phyloP scores from a whole-genome alignment of 2,329 filamentous ascomycete species.

The Cladophialophora carrionii region DNA sequence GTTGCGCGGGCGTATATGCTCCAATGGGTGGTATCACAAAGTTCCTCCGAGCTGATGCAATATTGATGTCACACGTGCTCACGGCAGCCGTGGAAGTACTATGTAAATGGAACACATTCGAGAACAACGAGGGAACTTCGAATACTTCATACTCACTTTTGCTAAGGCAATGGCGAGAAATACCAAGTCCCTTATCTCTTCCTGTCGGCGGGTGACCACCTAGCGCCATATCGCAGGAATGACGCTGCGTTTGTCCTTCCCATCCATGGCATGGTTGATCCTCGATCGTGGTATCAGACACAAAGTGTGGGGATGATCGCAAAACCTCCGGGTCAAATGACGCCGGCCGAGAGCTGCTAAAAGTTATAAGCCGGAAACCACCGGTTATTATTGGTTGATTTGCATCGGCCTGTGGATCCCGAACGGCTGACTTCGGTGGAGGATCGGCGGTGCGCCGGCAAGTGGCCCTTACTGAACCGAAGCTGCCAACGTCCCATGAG shows the following conservation, averaged over 20 bases:
- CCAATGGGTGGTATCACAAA: neutral
- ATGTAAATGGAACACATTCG: neutral
- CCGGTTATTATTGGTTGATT: neutral
- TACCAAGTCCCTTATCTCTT: constrained; percentile 6
- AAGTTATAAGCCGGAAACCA: neutral
- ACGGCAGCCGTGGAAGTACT: neutral
- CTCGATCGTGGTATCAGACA: constrained; percentile 5
- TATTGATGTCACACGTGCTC: neutral
- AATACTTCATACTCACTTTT: neutral
- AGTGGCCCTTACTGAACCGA: neutral
- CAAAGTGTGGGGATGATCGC: constrained; percentile 4
- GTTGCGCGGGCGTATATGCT: neutral
- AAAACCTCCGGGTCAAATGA: neutral
- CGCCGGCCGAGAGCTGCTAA: constrained; percentile 2
- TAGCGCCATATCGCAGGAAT: constrained; percentile 8
- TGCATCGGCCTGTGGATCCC: constrained; percentile 1
- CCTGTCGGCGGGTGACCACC: constrained; percentile 1
- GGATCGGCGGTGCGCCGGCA: constrained; percentile 1
- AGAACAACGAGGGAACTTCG: neutral
- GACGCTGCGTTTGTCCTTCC: constrained; percentile 6
- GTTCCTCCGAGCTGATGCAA: neutral
- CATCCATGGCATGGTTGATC: constrained; percentile 2
- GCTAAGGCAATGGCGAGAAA: neutral
- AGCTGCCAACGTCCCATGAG: neutral
- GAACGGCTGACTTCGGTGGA: constrained; percentile 4